Percentiles rank a stretch among this genome's conserved stretches.
These are phyloP conservation scores for Coelastrella sp. DNA, from an alignment of 139 green algal genomes.

Conservation along the genomic window DNA sequence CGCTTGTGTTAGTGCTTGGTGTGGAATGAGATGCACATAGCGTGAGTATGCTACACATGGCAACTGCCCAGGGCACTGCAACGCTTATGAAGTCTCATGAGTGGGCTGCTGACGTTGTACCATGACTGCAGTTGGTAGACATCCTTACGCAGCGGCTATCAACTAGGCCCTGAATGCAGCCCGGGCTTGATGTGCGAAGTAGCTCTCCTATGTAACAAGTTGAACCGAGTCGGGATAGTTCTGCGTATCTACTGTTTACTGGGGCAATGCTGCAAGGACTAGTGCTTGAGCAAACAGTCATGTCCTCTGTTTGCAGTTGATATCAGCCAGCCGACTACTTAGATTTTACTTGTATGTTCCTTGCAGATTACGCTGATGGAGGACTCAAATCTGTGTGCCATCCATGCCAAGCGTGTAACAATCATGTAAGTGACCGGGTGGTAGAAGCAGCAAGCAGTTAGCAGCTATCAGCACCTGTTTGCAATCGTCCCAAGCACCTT, in stretches of 20 bases:
- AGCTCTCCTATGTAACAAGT: no score
- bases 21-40: not conserved
- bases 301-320: not conserved
- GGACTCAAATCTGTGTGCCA: slow-evolving; percentile 90
- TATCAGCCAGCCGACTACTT: not conserved
- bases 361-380: slow-evolving; percentile 96
- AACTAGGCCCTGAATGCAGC: no score
- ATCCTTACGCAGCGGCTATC: no score
- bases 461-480: not conserved
- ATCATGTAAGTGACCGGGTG: slow-evolving; percentile 76
- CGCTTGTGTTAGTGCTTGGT: not conserved
- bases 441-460: not conserved
- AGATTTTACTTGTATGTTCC: not conserved
- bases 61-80: no score
- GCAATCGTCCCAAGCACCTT: not conserved
- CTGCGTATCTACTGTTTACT: no score
- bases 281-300: not conserved
- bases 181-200: no score
- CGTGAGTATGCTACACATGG: no score
- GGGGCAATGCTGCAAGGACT: not conserved
- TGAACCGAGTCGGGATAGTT: no score
- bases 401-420: slow-evolving; percentile 95
- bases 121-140: no score
- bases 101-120: no score
- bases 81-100: no score